phyloP scores from a whole-genome alignment of 306 rosid species.

The Lathyrus sativus region DNA sequence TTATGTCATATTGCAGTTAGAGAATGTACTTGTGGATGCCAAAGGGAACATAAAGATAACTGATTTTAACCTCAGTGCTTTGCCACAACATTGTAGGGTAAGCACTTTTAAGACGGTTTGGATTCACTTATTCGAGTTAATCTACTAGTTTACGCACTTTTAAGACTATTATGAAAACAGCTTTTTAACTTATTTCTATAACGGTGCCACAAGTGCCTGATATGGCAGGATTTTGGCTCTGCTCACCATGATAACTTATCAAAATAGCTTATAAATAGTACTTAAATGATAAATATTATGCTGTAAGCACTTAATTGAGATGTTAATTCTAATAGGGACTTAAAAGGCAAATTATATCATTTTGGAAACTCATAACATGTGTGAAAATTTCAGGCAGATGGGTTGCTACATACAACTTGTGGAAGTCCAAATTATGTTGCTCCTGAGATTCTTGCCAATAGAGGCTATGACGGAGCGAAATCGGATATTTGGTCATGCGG shows the following conservation, averaged over 20 bases:
- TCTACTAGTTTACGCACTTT: background rate
- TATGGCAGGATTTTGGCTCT: too few species aligned
- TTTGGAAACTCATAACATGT: background rate
- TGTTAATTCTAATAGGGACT: background rate
- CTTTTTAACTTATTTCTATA: background rate
- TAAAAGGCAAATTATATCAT: too few species aligned
- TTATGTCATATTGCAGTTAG: constrained; percentile 59
- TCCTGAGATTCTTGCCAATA: constrained; percentile 85
- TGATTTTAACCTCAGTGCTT: constrained; percentile 89
- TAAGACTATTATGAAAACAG: background rate
- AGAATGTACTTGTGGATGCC: constrained; percentile 76
- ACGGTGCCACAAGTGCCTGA: too few species aligned
- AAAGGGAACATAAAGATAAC: constrained; percentile 76
- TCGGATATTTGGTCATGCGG: constrained; percentile 96
- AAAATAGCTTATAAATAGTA: background rate
- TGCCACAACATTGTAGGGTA: constrained; percentile 82
- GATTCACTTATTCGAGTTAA: background rate
- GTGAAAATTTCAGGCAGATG: constrained; percentile 66
- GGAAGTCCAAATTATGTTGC: constrained; percentile 98
- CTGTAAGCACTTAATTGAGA: background rate
- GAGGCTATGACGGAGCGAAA: constrained; percentile 87
- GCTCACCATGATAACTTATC: background rate
- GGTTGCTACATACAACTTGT: constrained; percentile 88
- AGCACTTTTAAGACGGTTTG: background rate
- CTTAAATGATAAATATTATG: background rate